Evolutionary conservation across 2,329 filamentous ascomycete species (phyloP).

Genomic region (Xylaria sp.): DNA sequence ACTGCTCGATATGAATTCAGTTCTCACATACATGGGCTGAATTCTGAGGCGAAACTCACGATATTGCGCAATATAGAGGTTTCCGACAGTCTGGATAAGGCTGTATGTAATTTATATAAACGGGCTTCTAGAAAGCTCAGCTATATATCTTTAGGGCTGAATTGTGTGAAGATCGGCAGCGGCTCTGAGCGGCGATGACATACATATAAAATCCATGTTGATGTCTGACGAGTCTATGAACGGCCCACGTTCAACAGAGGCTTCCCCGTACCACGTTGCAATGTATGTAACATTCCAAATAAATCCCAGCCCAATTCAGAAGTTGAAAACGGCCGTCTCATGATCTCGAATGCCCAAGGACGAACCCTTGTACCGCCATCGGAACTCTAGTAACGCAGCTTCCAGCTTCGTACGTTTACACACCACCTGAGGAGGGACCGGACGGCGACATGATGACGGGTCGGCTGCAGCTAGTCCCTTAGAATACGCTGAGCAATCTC

Average conservation of each 20-base stretch:
- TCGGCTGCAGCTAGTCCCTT: constrained; percentile 45
- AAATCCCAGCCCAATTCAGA: constrained; percentile 29
- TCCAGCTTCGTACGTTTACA: constrained; percentile 21
- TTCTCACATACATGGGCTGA: constrained; percentile 13
- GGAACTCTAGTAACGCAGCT: constrained; percentile 26
- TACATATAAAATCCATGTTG: constrained; percentile 6
- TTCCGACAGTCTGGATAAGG: constrained; percentile 30
- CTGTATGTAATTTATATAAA: constrained; percentile 32
- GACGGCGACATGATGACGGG: constrained; percentile 29
- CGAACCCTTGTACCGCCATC: constrained; percentile 28
- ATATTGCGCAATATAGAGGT: constrained; percentile 35
- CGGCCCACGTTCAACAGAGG: constrained; percentile 1
- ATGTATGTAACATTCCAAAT: constrained; percentile 33
- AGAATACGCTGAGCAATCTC: constrained; percentile 46
- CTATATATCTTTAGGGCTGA: background rate
- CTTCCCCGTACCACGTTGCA: constrained; percentile 28
- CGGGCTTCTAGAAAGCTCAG: constrained; percentile 21
- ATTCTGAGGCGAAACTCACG: constrained; percentile 20
- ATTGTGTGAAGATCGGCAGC: constrained; percentile 25
- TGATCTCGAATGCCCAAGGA: constrained; percentile 22
- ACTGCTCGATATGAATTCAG: constrained; percentile 25
- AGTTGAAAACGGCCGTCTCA: constrained; percentile 28
- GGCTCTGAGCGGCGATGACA: constrained; percentile 15
- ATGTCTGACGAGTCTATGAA: background rate
- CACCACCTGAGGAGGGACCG: constrained; percentile 28